Base-by-base conservation (phyloP, 2,329 filamentous ascomycete species). In the Botrytis byssoidea region DNA sequence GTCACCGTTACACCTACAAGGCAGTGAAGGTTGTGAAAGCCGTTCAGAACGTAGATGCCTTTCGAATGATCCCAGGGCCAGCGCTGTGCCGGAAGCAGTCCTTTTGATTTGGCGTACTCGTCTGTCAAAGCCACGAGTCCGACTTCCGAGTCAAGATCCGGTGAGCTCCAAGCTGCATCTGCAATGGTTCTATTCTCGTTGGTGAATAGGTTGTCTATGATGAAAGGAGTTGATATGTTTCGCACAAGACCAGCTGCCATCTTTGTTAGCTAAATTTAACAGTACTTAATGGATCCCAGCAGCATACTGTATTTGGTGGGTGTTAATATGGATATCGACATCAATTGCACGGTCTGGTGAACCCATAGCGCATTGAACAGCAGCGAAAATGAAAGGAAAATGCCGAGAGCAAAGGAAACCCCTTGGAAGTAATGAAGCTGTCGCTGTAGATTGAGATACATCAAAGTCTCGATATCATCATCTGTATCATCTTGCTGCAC, bases 1-100 rank as follows among this genome's bases (percentile, higher is more conserved):
- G 14, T n/a, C 37, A 25, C 25, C 29, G n/a, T 10, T n/a, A 32
- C 37, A 37, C 63, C 9, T 61, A 73, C 63, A 35, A 73, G 40
- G 51, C 71, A 73, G n/a, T 73, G 64, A n/a, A 73, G 51, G 29
- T 48, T 40, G 48, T 73, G 71, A 16, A 60, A 73, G 7, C 46
- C 55, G 16, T 73, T 73, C 29, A 73, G 37, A 40, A 68, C 37
- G 20, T 64, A 73, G 37, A 69, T 67, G 8, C 63, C 64, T 51
- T 73, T 73, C 20, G 32, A 40, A 3, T 44, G n/a, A 48, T 73
- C 71, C 71, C 64, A 68, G 7, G 71, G 71, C 40, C 65, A 73
- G n/a, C 63, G 48, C 35, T 59, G 44, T 59, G 22, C 51, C 18
- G 61, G 48, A 59, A 73, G 46, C 25, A 65, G 63, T 32, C 65